A percentile compares a stretch with the other conserved stretches of the same genome.
Evolutionary conservation across 306 rosid genomes (phyloP).

Genomic region (Dalbergia oliveri): DNA sequence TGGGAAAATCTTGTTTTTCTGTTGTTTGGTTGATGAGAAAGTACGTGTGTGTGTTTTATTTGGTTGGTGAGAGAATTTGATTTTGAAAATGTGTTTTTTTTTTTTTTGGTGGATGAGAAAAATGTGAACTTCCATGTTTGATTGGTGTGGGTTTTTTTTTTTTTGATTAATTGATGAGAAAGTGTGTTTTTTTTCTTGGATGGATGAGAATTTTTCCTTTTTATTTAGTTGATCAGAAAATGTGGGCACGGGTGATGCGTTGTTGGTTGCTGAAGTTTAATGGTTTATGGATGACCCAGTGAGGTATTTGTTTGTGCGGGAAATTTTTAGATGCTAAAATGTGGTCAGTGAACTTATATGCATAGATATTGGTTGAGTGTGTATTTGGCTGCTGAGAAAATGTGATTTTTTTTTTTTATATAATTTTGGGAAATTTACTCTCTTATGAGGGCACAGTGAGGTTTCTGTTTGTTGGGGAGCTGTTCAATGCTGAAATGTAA

Average conservation of each 20-base stretch:
- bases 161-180: too few species aligned
- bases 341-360: background rate
- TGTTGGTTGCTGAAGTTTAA: background rate
- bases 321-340: background rate
- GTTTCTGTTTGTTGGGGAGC: too few species aligned
- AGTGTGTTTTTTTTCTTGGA: background rate
- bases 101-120: too few species aligned
- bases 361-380: too few species aligned
- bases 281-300: background rate
- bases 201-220: background rate
- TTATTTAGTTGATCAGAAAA: background rate
- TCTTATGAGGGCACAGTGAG: too few species aligned
- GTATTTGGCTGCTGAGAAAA: too few species aligned
- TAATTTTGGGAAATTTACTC: too few species aligned
- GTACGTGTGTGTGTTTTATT: background rate
- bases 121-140: too few species aligned
- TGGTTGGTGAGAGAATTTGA: background rate
- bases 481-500: too few species aligned
- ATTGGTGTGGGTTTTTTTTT: too few species aligned
- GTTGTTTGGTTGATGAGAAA: background rate
- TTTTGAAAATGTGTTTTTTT: too few species aligned
- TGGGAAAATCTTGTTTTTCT: background rate
- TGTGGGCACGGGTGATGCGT: background rate
- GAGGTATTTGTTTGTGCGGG: background rate
- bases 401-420: too few species aligned